A percentile compares a stretch with the other conserved stretches of the same genome.
Conservation (phyloP, 306 rosid genomes). For the Parietaria judaica region DNA sequence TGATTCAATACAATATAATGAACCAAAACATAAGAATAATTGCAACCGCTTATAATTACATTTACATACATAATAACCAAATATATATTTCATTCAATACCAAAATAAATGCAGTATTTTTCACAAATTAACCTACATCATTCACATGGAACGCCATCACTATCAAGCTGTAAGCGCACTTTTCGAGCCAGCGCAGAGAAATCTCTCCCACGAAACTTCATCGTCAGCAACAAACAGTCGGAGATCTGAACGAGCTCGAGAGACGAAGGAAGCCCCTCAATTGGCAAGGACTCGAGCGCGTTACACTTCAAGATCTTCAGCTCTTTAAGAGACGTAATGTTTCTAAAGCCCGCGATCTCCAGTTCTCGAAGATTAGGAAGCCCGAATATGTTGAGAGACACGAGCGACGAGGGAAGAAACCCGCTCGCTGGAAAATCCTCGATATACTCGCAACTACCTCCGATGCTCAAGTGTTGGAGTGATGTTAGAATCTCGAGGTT, state of each 20-base stretch:
- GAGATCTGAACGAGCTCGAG: background rate
- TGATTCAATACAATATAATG: too few relatives aligned
- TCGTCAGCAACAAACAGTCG: background rate
- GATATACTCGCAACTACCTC: background rate
- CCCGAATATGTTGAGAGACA: fast-evolving
- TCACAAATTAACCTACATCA: background rate
- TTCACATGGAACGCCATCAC: too few relatives aligned
- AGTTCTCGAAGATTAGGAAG: background rate
- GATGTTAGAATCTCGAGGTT: background rate
- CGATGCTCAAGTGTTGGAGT: background rate
- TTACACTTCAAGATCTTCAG: fast-evolving
- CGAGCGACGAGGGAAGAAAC: background rate
- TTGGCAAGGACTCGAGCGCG: background rate
- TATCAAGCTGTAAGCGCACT: too few relatives aligned
- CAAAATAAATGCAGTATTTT: background rate
- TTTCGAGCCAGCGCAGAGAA: background rate
- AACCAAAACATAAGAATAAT: too few relatives aligned
- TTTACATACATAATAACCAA: too few relatives aligned
- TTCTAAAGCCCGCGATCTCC: background rate
- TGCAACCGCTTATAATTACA: too few relatives aligned
- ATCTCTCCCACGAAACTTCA: background rate
- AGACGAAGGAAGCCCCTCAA: background rate
- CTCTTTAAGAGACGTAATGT: background rate
- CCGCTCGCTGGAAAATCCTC: constrained; percentile 10
- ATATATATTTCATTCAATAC: background rate